Evolutionary conservation across 2,329 filamentous ascomycete species (phyloP).

Genomic region (Hymenoscyphus occultus): DNA sequence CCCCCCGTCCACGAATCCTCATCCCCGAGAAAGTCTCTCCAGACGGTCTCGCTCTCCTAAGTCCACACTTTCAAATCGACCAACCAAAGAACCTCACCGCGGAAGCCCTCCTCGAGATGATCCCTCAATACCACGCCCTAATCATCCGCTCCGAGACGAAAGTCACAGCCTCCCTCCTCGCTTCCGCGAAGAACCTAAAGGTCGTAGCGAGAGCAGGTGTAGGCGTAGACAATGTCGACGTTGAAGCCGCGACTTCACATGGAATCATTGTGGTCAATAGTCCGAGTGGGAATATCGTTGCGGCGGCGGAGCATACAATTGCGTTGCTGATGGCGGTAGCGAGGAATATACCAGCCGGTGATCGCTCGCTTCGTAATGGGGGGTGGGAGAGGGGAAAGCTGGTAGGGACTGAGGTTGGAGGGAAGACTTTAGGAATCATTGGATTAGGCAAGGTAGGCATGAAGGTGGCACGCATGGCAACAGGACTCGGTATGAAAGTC

Average conservation of each 20-base stretch:
- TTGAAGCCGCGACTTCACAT: conserved; percentile 65
- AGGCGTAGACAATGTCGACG: conserved; percentile 79
- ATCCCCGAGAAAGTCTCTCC: conserved; percentile 77
- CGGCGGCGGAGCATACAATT: conserved; percentile 76
- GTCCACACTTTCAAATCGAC: conserved; percentile 66
- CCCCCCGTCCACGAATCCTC: conserved; percentile 48
- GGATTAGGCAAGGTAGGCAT: conserved; percentile 82
- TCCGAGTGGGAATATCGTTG: conserved; percentile 75
- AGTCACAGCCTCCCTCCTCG: conserved; percentile 66
- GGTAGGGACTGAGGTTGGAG: conserved; percentile 74
- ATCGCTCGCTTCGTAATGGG: conserved; percentile 61
- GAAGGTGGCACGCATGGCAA: conserved; percentile 75
- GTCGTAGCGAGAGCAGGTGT: conserved; percentile 76
- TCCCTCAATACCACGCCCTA: conserved; percentile 70
- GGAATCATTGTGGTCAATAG: conserved; percentile 81
- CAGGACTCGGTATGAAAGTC: conserved; percentile 73
- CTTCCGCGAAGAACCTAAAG: conserved; percentile 64
- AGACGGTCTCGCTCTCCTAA: conserved; percentile 71
- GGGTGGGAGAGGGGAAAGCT: conserved; percentile 74
- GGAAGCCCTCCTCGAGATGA: conserved; percentile 62
- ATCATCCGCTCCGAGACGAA: conserved; percentile 81
- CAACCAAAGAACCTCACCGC: conserved; percentile 60
- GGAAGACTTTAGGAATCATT: conserved; percentile 73
- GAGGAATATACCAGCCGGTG: conserved; percentile 69
- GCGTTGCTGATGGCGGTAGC: conserved; percentile 72